A percentile compares a stretch with the other conserved stretches of the same genome.
phyloP scores from a whole-genome alignment of 2,329 filamentous ascomycete genomes.

The Clonostachys sp. region DNA sequence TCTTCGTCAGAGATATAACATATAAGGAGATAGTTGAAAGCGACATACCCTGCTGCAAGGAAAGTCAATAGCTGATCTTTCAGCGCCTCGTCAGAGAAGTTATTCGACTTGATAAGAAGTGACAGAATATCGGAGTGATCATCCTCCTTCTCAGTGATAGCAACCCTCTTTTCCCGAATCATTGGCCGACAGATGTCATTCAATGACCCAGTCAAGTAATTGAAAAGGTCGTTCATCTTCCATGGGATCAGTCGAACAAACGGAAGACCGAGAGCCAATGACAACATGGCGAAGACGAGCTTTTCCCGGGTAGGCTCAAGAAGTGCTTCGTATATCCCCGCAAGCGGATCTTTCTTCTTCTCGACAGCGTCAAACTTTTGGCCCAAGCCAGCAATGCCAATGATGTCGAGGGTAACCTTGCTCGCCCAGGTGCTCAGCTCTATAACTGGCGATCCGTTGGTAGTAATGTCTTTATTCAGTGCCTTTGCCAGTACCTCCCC shows the following conservation, averaged over 20 bases:
- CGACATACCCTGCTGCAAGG: conserved; percentile 44
- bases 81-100: conserved; percentile 46
- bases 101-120: conserved; percentile 43
- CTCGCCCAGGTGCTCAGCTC: conserved; percentile 44
- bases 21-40: neutral
- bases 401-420: conserved; percentile 54
- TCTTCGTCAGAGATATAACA: neutral
- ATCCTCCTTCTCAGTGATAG: conserved; percentile 33
- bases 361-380: conserved; percentile 43
- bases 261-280: conserved; percentile 25
- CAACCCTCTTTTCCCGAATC: conserved; percentile 41
- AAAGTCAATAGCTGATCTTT: conserved; percentile 53
- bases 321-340: conserved; percentile 38
- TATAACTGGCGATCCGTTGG: conserved; percentile 9
- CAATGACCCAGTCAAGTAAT: conserved; percentile 23
- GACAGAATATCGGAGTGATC: conserved; percentile 61
- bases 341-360: conserved; percentile 12
- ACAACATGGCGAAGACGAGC: conserved; percentile 31
- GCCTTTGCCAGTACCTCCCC: conserved; percentile 22
- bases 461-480: conserved; percentile 32
- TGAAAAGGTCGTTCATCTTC: conserved; percentile 35
- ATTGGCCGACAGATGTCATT: conserved; percentile 36
- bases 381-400: conserved; percentile 53
- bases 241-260: conserved; percentile 36
- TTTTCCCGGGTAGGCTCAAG: conserved; percentile 40